Conservation (phyloP, 257 asterid species). For the Thymus mandschuricus region DNA sequence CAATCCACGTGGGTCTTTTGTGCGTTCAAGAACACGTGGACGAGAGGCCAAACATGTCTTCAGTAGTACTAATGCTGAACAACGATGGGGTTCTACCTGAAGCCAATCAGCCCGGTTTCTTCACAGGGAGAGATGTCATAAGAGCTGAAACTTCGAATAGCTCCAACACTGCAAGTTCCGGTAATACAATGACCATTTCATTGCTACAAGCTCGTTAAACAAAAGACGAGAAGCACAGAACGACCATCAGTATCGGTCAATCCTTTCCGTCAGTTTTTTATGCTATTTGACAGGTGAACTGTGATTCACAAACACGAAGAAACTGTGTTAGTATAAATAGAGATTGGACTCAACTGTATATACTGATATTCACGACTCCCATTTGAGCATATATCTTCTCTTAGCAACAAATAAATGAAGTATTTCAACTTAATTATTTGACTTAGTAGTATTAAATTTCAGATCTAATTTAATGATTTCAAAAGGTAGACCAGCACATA, state of each 20-base stretch:
- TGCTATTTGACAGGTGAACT: no score
- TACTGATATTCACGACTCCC: no score
- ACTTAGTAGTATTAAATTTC: no score
- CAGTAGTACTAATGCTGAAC: conserved; percentile 36
- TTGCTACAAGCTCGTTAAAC: conserved; percentile 2
- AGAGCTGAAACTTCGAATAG: not conserved
- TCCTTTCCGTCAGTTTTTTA: no score
- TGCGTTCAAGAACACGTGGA: conserved; percentile 38
- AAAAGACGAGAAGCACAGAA: no score
- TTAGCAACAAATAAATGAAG: no score
- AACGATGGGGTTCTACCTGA: conserved; percentile 34
- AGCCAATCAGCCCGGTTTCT: conserved; percentile 40
- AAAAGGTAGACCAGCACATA: no score
- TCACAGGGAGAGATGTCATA: conserved; percentile 15
- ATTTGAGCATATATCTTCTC: no score
- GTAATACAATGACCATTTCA: not conserved
- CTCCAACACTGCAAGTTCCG: conserved; percentile 1
- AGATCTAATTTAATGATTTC: no score
- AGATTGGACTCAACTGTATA: no score
- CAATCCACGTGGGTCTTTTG: conserved; percentile 38
- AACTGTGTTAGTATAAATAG: not conserved
- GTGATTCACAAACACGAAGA: not conserved
- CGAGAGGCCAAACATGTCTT: conserved; percentile 40
- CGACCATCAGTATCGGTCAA: no score
- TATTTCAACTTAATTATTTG: no score